Evolutionary conservation across 202 grass and related monocot species (phyloP), one percentile per base, ranked within the genome.

Genomic region (Schoenoplectus tabernaemontani): DNA sequence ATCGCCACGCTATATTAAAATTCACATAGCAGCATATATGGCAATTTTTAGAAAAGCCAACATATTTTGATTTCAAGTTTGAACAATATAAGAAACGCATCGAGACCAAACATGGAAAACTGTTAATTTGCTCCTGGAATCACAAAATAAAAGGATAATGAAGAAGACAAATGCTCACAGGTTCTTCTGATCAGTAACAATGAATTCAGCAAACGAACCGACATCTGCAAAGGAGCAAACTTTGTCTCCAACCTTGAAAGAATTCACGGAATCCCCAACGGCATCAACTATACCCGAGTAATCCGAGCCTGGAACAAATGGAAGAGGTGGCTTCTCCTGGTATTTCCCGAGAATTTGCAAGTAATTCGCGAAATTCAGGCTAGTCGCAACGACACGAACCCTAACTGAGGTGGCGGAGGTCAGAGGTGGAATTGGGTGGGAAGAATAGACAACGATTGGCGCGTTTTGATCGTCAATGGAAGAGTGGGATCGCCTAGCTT

Each of bases 311-410:
- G 89, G 89, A 8, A 97, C 61, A 41, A 90, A 94, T 8, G 91
- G 91, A 28, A 97, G 87, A 2, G 84, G 37, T 9, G 83, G 87
- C 0, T 87, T 93, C 77, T 92, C 95, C 87, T 94, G 91, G 86
- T 97, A 97, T 66, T 87, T 90, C 9, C 91, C 95, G 56, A 92
- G 91, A 61, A 97, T 83, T 57, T 94, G 91, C 54, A 97, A 89
- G 82, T 90, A 94, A 10, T 75, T 92, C 9, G 89, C 94, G 73
- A 81, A 97, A 85, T 97, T 97, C 26, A 97, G 86, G 82, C 94
- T 93, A 20, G 87, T 92, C 15, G 89, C 87, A 53, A 54, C 81
- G 15, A 97, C 84, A 2, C 94, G 91, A 59, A 97, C 86, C 0
- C 89, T 82, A 32, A 97, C 87, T 33, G 91, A 68, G 43, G 84